phyloP scores from a whole-genome alignment of 140 eudicot species.

The Oenanthe javanica region DNA sequence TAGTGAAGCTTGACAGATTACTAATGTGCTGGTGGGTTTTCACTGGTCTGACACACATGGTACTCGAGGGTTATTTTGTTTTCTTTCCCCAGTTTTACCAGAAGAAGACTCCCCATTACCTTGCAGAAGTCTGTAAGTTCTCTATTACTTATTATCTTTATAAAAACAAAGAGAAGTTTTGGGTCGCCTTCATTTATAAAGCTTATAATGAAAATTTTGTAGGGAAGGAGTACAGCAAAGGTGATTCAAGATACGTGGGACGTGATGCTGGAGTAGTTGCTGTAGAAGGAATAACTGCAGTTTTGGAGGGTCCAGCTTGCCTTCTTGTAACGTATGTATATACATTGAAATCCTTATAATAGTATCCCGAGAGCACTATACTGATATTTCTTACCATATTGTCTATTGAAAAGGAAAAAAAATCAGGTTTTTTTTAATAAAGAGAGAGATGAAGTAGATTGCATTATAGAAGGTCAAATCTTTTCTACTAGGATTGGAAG shows the following conservation, averaged over 20 bases:
- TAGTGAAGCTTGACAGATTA: constrained; percentile 53
- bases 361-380: not conserved
- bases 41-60: constrained; percentile 83
- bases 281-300: constrained; percentile 84
- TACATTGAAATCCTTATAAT: not conserved
- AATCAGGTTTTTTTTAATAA: not conserved
- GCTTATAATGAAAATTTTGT: constrained; percentile 10
- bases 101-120: constrained; percentile 52
- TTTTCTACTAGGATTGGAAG: not conserved
- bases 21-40: constrained; percentile 99
- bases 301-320: constrained; percentile 86
- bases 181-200: not conserved
- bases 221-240: constrained; percentile 99
- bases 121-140: constrained; percentile 90
- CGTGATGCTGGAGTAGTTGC: constrained; percentile 66
- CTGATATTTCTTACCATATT: not conserved
- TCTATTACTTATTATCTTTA: not conserved
- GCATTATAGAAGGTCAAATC: not conserved
- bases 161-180: not conserved
- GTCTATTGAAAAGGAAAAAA: not conserved
- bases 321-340: constrained; percentile 70
- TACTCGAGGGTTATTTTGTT: constrained; percentile 89
- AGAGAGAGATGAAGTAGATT: not conserved
- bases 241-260: constrained; percentile 84
- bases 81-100: constrained; percentile 78